A percentile compares a stretch with the other conserved stretches of the same genome.
Evolutionary conservation across 2,329 filamentous ascomycete genomes (phyloP).

Genomic region (Fusarium nygamai): DNA sequence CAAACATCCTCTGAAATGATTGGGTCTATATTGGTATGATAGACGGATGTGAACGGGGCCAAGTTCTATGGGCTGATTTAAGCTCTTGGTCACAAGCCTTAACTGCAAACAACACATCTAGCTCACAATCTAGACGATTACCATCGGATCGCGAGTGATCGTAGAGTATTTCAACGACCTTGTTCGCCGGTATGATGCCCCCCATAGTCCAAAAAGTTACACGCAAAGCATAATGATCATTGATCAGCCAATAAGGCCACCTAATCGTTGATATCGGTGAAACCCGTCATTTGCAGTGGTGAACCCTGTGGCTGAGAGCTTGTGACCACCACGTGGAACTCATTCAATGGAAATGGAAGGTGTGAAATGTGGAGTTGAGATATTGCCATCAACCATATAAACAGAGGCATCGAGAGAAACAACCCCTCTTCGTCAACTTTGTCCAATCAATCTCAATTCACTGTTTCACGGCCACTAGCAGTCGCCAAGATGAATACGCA

Average conservation of each 20-base stretch:
- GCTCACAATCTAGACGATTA: not conserved
- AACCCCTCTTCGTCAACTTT: not conserved
- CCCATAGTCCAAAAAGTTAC: too few relatives aligned
- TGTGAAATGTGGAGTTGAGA: not conserved
- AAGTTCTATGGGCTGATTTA: not conserved
- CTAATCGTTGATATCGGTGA: not conserved
- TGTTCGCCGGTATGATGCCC: not conserved
- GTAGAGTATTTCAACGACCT: not conserved
- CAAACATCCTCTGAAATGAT: not conserved
- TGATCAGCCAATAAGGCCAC: not conserved
- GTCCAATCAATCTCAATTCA: not conserved
- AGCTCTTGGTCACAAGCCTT: not conserved
- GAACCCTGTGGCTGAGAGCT: not conserved
- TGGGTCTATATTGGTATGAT: not conserved
- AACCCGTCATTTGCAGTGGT: not conserved
- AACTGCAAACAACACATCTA: not conserved
- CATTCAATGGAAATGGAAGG: too few relatives aligned
- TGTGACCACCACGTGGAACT: not conserved
- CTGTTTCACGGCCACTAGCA: not conserved
- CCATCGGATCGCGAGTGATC: not conserved
- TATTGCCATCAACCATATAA: not conserved
- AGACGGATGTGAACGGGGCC: not conserved
- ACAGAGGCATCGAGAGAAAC: not conserved
- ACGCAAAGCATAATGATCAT: not conserved
- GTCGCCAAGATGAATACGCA: not conserved